Base-by-base conservation (phyloP, 352 stramenopile species). In the Phytophthora chlamydospora region DNA sequence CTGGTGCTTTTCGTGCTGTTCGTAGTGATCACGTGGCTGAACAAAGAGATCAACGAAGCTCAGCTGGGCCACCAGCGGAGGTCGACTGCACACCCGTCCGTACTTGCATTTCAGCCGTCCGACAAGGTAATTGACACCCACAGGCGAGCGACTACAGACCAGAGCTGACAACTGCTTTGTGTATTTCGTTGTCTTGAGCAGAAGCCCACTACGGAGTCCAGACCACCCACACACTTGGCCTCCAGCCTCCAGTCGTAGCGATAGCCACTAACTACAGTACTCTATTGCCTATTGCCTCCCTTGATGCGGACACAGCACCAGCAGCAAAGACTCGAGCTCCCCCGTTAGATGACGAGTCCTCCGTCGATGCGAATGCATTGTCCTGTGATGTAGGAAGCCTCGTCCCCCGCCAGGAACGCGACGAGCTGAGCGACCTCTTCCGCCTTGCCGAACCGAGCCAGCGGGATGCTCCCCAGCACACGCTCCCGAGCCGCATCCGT, bases 21-120 rank as follows among this genome's bases (percentile, higher is more conserved):
- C 12, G 33, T 41, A 95, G 89, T 97, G 17, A 97, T 97, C 60
- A 78, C 85, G 29, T 97, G 88, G 83, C 59, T 97, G 29, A 96
- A 97, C 77, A 97, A 97, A 58, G 86, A 97, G 57, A 97, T 97
- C 57, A 97, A 96, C 57, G 86, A 97, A 66, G 80, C 82, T 17
- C 87, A 96, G 57, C 79, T 95, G 53, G 70, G 80, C 0, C 78
- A 90, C 48, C 86, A 91, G 21, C 66, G 83, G 42, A 71, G 80
- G 41, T 75, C 78, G 10, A 79, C 73, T 12, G 70, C 82, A 19
- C 83, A 95, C 49, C 78, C 83, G 19, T 88, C 84, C 14, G 82
- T 92, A 35, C 78, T 90, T 27, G 74, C 82, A 3, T 95, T 86
- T 56, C 78, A 66, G 13, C 83, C 85, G 11, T 68, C 75, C 29